Base-by-base conservation (phyloP, 2,329 filamentous ascomycete species). In the Emydomyces testavorans region DNA sequence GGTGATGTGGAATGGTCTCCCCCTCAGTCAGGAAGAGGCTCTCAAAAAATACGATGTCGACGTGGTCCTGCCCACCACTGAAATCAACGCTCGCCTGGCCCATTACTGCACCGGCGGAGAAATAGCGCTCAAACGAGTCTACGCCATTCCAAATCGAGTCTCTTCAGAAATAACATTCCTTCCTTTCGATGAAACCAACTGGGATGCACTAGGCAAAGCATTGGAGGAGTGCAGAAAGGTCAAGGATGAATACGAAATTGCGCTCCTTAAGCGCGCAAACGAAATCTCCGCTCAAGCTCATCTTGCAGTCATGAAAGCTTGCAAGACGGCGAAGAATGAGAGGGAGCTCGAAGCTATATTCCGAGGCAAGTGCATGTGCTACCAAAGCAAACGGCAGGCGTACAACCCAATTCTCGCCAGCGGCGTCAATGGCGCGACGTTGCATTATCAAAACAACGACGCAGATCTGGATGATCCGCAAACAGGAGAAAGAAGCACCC, bases 1-100 rank as follows among this genome's bases (percentile, higher is more conserved):
- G 47, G 88, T 96, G 50, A 86, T 96, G 61, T 98, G 90, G 90
- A 85, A 83, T 23, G 92, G 92, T 10, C 75, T 96, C 13, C 92
- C 90, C 0, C 71, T 93, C 52, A 85, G 80, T 29, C 69, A 76
- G 28, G 75, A 83, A 35, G 83, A 95, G 60, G 90, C 90, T 5
- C 69, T 83, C 52, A 68, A 77, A 40, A 75, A 77, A 54, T 96
- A 86, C 68, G 86, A 94, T 55, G 78, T 93, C 53, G 90, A 96
- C 62, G 72, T 78, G 29, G 86, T 90, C 53, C 75, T 77, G 50
- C 79, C 79, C 52, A 82, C 80, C 7, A 78, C 77, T 45, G 82
- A 92, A 37, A 72, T 94, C 56, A 89, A 92, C 63, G 69, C 78
- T n/a, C 75, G 76, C n/a, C 73, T 89, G 16, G 75, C 78, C 13